Percentiles rank a stretch among this genome's conserved stretches.
Evolutionary conservation across 2,329 filamentous ascomycete genomes (phyloP).

Genomic region (Drechslerella dactyloides): DNA sequence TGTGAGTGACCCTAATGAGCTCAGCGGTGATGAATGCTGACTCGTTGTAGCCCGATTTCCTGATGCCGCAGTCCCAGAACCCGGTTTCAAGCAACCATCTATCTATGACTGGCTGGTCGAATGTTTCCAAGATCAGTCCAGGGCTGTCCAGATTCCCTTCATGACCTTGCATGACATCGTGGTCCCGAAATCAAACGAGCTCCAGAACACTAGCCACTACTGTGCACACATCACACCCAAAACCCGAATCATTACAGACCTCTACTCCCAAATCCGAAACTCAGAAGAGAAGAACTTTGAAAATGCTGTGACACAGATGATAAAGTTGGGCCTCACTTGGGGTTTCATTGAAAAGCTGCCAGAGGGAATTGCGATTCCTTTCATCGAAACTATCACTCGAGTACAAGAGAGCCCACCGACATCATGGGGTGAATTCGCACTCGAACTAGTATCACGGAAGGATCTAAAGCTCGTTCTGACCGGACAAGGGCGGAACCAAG

Average conservation of each 20-base stretch:
- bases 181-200: slow-evolving; percentile 54
- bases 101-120: slow-evolving; percentile 65
- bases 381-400: slow-evolving; percentile 82
- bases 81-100: slow-evolving; percentile 66
- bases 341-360: slow-evolving; percentile 80
- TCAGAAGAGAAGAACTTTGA: slow-evolving; percentile 62
- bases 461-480: slow-evolving; percentile 75
- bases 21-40: slow-evolving; percentile 24
- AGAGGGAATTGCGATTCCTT: slow-evolving; percentile 77
- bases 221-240: slow-evolving; percentile 65
- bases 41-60: slow-evolving; percentile 57
- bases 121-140: slow-evolving; percentile 56
- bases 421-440: slow-evolving; percentile 73
- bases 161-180: slow-evolving; percentile 63
- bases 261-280: slow-evolving; percentile 67
- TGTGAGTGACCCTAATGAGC: slow-evolving; percentile 55
- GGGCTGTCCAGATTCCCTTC: slow-evolving; percentile 58
- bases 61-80: slow-evolving; percentile 59
- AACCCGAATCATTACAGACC: slow-evolving; percentile 72
- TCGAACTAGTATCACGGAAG: slow-evolving; percentile 78
- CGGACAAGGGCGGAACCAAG: slow-evolving; percentile 58
- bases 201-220: slow-evolving; percentile 58
- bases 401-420: slow-evolving; percentile 83
- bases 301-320: slow-evolving; percentile 76
- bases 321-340: slow-evolving; percentile 70